phyloP scores from a whole-genome alignment of 768 basidiomycete genomes.

The Sarcomyxa edulis region DNA sequence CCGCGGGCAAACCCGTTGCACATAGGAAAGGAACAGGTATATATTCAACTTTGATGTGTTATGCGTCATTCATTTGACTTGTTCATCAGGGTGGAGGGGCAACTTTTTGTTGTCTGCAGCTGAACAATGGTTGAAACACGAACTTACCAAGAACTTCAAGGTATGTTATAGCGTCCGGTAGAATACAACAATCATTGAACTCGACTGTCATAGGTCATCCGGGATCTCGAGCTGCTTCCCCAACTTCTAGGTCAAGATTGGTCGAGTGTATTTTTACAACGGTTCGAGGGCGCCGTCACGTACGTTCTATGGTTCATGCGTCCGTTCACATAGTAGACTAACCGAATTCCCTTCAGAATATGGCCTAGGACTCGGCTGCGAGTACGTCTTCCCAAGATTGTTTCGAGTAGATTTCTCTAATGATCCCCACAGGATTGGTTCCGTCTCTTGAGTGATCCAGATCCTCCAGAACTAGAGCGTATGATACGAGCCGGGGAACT shows the following conservation, averaged over 20 bases:
- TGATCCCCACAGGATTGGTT: conserved; percentile 67
- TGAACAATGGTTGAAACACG: conserved; percentile 93
- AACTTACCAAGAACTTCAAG: conserved; percentile 95
- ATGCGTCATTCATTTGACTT: background rate
- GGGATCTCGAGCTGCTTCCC: conserved; percentile 94
- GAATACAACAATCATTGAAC: conserved; percentile 6
- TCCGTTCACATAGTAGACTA: conserved; percentile 20
- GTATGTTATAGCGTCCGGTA: conserved; percentile 22
- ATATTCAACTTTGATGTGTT: background rate
- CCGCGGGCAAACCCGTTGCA: conserved; percentile 88
- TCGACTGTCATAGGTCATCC: conserved; percentile 56
- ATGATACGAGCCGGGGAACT: conserved; percentile 86
- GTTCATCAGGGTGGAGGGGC: conserved; percentile 79
- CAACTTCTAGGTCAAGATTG: conserved; percentile 90
- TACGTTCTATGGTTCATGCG: conserved; percentile 32
- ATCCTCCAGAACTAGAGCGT: conserved; percentile 69
- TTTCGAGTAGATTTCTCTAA: conserved; percentile 3
- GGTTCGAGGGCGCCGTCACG: conserved; percentile 88
- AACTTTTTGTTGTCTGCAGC: conserved; percentile 90
- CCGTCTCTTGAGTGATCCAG: conserved; percentile 78
- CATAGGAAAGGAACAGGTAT: conserved; percentile 89
- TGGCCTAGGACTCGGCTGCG: conserved; percentile 79
- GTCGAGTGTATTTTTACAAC: conserved; percentile 93
- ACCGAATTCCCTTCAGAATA: conserved; percentile 42
- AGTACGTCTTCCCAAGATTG: conserved; percentile 32